These are phyloP conservation scores for Suhomyces wounanorum DNA, from an alignment of 1,139 yeast genomes.

Conservation along the genomic window DNA sequence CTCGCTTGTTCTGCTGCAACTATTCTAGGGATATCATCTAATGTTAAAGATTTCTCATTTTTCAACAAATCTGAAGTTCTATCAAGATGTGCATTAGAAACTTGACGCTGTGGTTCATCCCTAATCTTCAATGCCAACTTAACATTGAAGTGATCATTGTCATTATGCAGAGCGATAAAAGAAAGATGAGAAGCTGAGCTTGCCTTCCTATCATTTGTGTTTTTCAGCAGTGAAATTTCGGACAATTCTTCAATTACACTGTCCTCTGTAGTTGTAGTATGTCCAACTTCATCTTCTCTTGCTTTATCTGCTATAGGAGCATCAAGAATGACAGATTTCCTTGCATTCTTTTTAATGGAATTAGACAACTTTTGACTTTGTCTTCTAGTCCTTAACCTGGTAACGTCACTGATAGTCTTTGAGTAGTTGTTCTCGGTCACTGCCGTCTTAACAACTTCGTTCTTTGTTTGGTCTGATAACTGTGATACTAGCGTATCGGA, in stretches of 20 bases:
- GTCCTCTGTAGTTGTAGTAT: constrained; percentile 20
- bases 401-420: constrained; percentile 74
- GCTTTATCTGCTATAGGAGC: constrained; percentile 61
- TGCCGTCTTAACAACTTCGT: constrained; percentile 21
- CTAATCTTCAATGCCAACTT: constrained; percentile 42
- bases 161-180: constrained; percentile 26
- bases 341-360: constrained; percentile 51
- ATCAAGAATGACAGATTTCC: constrained; percentile 48
- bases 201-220: constrained; percentile 16
- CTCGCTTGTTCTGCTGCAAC: constrained; percentile 97
- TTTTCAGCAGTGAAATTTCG: constrained; percentile 10
- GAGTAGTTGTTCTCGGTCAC: constrained; percentile 52
- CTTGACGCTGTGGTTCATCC: constrained; percentile 45
- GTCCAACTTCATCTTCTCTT: constrained; percentile 16
- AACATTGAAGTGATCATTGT: constrained; percentile 39
- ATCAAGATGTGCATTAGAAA: constrained; percentile 39
- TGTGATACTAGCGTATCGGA: constrained; percentile 5
- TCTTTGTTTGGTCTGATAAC: constrained; percentile 5
- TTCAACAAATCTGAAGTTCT: constrained; percentile 69
- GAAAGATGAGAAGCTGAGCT: constrained; percentile 25
- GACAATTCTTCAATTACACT: constrained; percentile 17
- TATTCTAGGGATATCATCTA: constrained; percentile 95
- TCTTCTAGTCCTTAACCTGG: constrained; percentile 72
- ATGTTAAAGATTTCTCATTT: constrained; percentile 81
- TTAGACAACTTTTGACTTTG: constrained; percentile 65